These are phyloP conservation scores for Calonectria montana DNA, from an alignment of 2,329 filamentous ascomycete genomes.

Conservation along the genomic window DNA sequence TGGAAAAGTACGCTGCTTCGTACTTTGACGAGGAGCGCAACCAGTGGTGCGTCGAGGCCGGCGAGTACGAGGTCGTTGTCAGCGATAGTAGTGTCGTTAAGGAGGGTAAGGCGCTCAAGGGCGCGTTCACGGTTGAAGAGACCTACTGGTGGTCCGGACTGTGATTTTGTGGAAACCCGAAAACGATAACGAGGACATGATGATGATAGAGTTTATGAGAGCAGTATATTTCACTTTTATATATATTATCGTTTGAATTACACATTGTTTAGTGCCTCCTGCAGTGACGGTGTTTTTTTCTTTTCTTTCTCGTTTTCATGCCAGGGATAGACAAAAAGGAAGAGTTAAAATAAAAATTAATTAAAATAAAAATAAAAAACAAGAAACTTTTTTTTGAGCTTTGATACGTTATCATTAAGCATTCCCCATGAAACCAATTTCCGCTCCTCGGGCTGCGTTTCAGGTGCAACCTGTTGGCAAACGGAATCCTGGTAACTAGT, in stretches of 20 bases:
- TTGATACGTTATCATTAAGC: not conserved
- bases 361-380: not conserved
- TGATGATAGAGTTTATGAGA: not conserved
- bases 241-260: not conserved
- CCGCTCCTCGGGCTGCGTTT: not conserved
- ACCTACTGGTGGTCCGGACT: conserved; percentile 77
- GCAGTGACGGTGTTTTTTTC: not conserved
- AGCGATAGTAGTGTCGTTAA: conserved; percentile 66
- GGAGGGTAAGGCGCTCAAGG: conserved; percentile 59
- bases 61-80: conserved; percentile 72
- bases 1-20: conserved; percentile 73
- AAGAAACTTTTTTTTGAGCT: conserved; percentile 1
- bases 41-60: conserved; percentile 75
- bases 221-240: not conserved
- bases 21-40: conserved; percentile 78
- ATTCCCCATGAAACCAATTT: not conserved
- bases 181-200: not conserved
- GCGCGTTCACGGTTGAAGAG: conserved; percentile 67
- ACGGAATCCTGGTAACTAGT: not conserved
- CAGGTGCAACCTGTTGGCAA: not conserved
- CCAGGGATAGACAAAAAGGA: too few species aligned
- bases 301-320: too few species aligned
- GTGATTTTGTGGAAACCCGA: conserved; percentile 41
- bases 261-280: not conserved
- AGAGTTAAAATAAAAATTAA: not conserved